These are phyloP conservation scores for Moringa oleifera DNA, from an alignment of 345 rosid species.

Conservation along the genomic window DNA sequence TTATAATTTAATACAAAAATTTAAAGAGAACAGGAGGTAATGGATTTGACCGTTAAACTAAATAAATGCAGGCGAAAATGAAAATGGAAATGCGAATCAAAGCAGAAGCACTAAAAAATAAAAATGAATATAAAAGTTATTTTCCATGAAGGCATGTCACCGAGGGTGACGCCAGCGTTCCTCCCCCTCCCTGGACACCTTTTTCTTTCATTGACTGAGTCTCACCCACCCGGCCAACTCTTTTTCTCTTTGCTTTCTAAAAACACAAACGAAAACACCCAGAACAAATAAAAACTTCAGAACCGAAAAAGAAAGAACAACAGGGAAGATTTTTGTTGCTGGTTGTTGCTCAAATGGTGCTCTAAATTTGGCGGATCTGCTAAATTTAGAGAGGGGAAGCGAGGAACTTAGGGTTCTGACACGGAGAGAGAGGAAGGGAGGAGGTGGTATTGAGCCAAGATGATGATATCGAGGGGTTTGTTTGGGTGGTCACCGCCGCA, in stretches of 20 bases:
- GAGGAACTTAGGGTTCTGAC: slow-evolving; percentile 31
- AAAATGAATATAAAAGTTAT: background rate
- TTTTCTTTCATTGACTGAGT: slow-evolving; percentile 18
- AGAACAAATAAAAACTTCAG: background rate
- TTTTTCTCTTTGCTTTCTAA: background rate
- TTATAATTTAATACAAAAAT: too few relatives aligned
- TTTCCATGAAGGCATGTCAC: slow-evolving; percentile 2
- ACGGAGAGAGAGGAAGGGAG: slow-evolving; percentile 12
- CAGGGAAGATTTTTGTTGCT: slow-evolving; percentile 18
- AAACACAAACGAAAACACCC: too few relatives aligned
- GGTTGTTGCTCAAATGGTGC: slow-evolving; percentile 17
- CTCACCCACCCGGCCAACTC: slow-evolving; percentile 4
- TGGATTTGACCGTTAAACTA: too few relatives aligned
- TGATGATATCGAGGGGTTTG: slow-evolving; percentile 95
- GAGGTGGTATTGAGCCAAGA: slow-evolving; percentile 11
- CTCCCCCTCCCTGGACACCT: background rate
- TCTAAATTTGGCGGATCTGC: slow-evolving; percentile 35
- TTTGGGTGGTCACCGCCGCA: slow-evolving; percentile 99
- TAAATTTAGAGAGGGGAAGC: background rate
- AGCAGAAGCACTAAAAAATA: background rate
- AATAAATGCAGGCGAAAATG: too few relatives aligned
- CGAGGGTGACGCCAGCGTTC: slow-evolving; percentile 7
- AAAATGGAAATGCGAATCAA: too few relatives aligned
- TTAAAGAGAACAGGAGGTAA: too few relatives aligned
- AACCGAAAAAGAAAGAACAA: slow-evolving; percentile 7